Evolutionary conservation across 805 yeast species (phyloP), one percentile per base, ranked within the genome.

Genomic region (Candida sithepensis): DNA sequence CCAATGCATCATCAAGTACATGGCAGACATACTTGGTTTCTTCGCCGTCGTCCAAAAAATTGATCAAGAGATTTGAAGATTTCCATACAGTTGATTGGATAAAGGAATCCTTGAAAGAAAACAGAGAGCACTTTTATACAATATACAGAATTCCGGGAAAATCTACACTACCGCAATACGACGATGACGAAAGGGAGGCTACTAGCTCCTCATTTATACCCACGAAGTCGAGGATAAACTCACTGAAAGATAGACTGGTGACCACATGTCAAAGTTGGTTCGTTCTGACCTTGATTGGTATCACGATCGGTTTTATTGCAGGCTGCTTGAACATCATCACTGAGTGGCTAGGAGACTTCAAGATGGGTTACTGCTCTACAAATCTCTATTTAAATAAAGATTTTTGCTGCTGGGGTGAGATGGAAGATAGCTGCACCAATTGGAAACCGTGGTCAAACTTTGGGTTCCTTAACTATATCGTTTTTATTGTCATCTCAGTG

Each of bases 371-470:
- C 65, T 94, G 99, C 67, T 63, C 79, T 1, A 65, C 74, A 18
- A 79, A 81, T 28, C 80, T 89, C 64, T 81, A 90, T 56, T 70
- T 90, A 28, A 89, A 81, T 65, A 76, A 78, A 61, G 72, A 79
- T 8, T 88, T 88, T 57, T 94, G 99, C 66, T 92, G 98, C 65
- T 79, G 86, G 80, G 87, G 83, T 16, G 78, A 71, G 46, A 66
- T 60, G 8, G 75, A 64, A 26, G 67, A 60, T 4, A 52, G 60
- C 21, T 91, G 97, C 60, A 56, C 72, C 0, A 75, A 73, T 36
- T 94, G 98, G 98, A 71, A 68, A 5, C 62, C 69, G 12, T 87
- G 96, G 88, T 72, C 85, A 2, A 49, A 66, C 0, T 63, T 63
- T 21, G 12, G 4, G 7, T 18, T 26, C 20, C 5, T 24, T 16